Percentiles rank a stretch among this genome's conserved stretches.
phyloP scores from a whole-genome alignment of 441 rosid species.

The Biscutella laevigata region DNA sequence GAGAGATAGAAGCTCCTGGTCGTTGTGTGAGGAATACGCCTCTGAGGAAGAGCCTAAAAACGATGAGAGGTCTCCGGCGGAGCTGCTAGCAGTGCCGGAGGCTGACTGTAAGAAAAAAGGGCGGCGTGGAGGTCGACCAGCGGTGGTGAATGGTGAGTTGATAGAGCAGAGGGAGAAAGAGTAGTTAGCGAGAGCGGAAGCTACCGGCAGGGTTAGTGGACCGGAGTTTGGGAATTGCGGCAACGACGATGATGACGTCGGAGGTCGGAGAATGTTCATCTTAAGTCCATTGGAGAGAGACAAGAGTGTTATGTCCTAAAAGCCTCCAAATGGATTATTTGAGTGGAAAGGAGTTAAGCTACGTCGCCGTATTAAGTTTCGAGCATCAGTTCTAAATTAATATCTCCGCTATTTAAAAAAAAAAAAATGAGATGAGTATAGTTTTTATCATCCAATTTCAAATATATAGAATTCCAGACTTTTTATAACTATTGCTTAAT shows the following conservation, averaged over 20 bases:
- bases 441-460: too few relatives aligned
- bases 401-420: too few relatives aligned
- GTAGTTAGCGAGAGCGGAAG: constrained; percentile 11
- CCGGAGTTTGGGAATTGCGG: not conserved
- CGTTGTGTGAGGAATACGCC: constrained; percentile 22
- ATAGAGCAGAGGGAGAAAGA: constrained; percentile 23
- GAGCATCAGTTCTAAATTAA: not conserved
- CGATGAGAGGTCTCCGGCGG: constrained; percentile 27
- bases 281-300: constrained; percentile 17
- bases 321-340: constrained; percentile 41
- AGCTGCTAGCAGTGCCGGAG: constrained; percentile 28
- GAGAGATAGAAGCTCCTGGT: constrained; percentile 53
- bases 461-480: too few relatives aligned
- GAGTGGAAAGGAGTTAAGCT: constrained; percentile 35
- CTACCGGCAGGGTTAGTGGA: not conserved
- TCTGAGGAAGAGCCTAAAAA: constrained; percentile 14
- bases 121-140: constrained; percentile 21
- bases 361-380: constrained; percentile 33
- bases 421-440: too few relatives aligned
- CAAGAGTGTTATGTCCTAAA: constrained; percentile 3
- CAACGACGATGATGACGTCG: constrained; percentile 26
- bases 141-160: constrained; percentile 17
- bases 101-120: constrained; percentile 19
- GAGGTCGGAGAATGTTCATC: constrained; percentile 27
- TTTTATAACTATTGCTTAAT: too few relatives aligned